Percentiles rank a stretch among this genome's conserved stretches.
Evolutionary conservation across 202 grass and related monocot genomes (phyloP).

Genomic region (Eragrostis tef): DNA sequence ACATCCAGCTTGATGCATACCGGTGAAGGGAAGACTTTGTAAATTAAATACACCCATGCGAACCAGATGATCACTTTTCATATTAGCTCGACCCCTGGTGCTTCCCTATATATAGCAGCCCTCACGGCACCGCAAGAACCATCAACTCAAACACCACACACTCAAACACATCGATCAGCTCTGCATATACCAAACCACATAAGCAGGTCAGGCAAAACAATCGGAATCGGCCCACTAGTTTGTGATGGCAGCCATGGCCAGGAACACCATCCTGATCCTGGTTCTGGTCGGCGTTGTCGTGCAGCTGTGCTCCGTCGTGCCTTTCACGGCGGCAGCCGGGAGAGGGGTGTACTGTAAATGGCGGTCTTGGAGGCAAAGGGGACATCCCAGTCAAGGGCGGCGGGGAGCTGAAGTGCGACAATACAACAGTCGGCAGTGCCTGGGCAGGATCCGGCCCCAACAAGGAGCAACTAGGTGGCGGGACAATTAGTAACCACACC

Average conservation of each 20-base stretch:
- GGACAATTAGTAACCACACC: neutral
- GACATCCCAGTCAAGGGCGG: neutral
- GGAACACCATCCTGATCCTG: slow-evolving; percentile 13
- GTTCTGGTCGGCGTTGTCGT: neutral
- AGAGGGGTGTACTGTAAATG: neutral
- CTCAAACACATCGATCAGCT: neutral
- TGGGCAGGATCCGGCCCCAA: neutral
- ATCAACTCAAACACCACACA: neutral
- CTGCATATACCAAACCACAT: neutral
- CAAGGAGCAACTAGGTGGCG: neutral
- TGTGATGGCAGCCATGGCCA: slow-evolving; percentile 11
- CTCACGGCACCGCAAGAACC: neutral
- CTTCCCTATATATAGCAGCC: slow-evolving; percentile 9
- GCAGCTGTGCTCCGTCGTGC: slow-evolving; percentile 20
- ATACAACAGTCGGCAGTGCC: neutral
- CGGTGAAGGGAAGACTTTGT: neutral
- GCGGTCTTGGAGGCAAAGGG: neutral
- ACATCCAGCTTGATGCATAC: neutral
- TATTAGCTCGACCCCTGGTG: neutral
- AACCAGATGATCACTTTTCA: neutral
- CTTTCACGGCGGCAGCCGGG: neutral
- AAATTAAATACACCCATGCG: neutral
- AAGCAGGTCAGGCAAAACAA: neutral
- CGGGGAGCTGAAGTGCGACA: neutral
- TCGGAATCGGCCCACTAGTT: neutral